phyloP scores from a whole-genome alignment of 2,329 filamentous ascomycete genomes.

The Gremmenia infestans region DNA sequence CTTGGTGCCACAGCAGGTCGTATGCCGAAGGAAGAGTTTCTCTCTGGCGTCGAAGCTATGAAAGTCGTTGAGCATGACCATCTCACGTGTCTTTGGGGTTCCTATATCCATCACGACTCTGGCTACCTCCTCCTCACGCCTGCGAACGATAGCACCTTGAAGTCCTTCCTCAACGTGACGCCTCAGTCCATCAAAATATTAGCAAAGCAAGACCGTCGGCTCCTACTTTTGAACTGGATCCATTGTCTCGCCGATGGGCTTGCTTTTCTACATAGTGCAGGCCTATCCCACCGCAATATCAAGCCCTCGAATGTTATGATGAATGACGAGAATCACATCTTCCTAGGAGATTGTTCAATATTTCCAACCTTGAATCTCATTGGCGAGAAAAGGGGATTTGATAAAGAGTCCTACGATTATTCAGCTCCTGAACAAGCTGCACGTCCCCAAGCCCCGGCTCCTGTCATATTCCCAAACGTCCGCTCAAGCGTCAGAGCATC shows the following conservation, averaged over 20 bases:
- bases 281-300: constrained; percentile 62
- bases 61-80: constrained; percentile 60
- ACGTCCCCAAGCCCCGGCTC: constrained; percentile 35
- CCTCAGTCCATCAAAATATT: constrained; percentile 59
- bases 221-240: constrained; percentile 66
- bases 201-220: constrained; percentile 53
- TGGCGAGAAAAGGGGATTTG: constrained; percentile 47
- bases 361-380: constrained; percentile 40
- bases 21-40: constrained; percentile 49
- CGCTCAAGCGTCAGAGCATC: constrained; percentile 22
- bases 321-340: constrained; percentile 59
- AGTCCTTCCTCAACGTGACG: constrained; percentile 60
- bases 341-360: constrained; percentile 58
- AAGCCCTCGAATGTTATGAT: constrained; percentile 67
- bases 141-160: constrained; percentile 60
- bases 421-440: constrained; percentile 56
- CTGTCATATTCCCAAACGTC: constrained; percentile 31
- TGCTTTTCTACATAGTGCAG: constrained; percentile 60
- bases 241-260: constrained; percentile 65
- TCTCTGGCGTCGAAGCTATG: constrained; percentile 55
- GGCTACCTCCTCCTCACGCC: constrained; percentile 66
- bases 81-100: constrained; percentile 65
- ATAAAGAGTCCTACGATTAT: constrained; percentile 69
- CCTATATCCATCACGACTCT: constrained; percentile 59
- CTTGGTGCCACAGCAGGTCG: constrained; percentile 43